Evolutionary conservation across 805 yeast species (phyloP).

Genomic region (Tanozyma kutaoensis): DNA sequence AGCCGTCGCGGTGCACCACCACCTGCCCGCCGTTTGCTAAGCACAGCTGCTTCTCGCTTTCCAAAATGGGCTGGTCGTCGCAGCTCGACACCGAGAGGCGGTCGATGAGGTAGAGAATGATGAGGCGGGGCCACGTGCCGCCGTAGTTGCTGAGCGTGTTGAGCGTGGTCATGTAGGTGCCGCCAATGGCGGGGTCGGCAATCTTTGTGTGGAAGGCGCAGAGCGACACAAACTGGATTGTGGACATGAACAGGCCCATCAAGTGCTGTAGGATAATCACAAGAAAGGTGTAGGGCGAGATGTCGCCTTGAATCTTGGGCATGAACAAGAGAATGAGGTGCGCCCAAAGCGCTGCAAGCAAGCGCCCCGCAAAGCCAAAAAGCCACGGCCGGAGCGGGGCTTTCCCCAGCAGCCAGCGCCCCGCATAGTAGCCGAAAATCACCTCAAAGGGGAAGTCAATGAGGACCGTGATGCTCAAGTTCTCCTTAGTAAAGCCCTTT

Average conservation of each 20-base stretch:
- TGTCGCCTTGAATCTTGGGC: conserved; percentile 36
- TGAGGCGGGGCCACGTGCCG: conserved; percentile 94
- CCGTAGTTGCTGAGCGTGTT: conserved; percentile 90
- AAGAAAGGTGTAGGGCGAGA: conserved; percentile 45
- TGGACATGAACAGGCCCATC: conserved; percentile 81
- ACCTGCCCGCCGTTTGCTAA: conserved; percentile 41
- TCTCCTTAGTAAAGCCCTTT: conserved; percentile 87
- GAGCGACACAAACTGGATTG: conserved; percentile 88
- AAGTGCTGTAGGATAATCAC: conserved; percentile 73
- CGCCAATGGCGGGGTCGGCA: conserved; percentile 93
- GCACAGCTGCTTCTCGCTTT: conserved; percentile 37
- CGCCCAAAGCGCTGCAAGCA: conserved; percentile 63
- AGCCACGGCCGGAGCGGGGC: conserved; percentile 83
- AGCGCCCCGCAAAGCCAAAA: conserved; percentile 71
- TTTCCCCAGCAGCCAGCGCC: conserved; percentile 79
- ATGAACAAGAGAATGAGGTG: conserved; percentile 59
- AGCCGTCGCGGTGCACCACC: conserved; percentile 57
- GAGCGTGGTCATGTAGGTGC: conserved; percentile 93
- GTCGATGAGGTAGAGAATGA: conserved; percentile 72
- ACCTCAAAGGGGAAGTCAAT: conserved; percentile 96
- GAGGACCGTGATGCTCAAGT: conserved; percentile 79
- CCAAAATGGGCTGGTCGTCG: conserved; percentile 7
- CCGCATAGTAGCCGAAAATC: conserved; percentile 90
- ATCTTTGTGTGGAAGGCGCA: conserved; percentile 92
- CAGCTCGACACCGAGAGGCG: conserved; percentile 60